Base-by-base conservation (phyloP, 495 filamentous ascomycete genomes). In the Penicillium bialowiezense region DNA sequence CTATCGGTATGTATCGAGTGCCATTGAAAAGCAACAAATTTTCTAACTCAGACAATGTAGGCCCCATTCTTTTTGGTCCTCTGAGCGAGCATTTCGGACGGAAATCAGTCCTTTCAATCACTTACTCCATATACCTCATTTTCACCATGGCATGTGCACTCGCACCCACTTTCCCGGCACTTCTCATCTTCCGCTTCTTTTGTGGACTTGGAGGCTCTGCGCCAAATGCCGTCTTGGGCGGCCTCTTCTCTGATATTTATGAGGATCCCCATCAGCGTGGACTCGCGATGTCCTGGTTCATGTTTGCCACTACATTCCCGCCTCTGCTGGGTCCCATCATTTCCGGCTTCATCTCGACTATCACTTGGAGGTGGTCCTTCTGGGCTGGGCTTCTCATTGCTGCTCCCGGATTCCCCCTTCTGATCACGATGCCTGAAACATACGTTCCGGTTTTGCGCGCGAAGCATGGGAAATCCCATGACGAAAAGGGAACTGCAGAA, bases 311-410 rank as follows among this genome's bases (percentile, higher is more conserved):
- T 50, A 51, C 63, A 44, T 48, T 70, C 35, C 70, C 70, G 8
- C 68, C 71, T 20, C 45, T 59, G 24, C 37, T 58, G 14, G 60
- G 43, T 17, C 54, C 54, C 58, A 19, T 46, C n/a, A 36, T 59
- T 14, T 46, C 45, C 2, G 59, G 48, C 10, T 44, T 58, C 14
- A 58, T 69, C 2, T 48, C 73, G 51, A 65, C 70, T 0, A 68
- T 67, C 18, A 76, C 76, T 1, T 82, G 79, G 80, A 59, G 78
- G 34, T 82, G 78, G 76, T 64, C 71, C 6, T 78, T 78, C 52
- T 78, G 75, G 71, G 37, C 76, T 12, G 38, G 28, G 1, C 20
- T 53, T 18, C 47, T 53, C 12, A n/a, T 41, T 12, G 44, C 36
- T 10, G 44, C 35, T 46, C 32, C 36, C 29, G 18, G 44, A 5